Percentiles rank a stretch among this genome's conserved stretches.
These are phyloP conservation scores for Dictyostelium firmibasis DNA, from an alignment of 78 protist species.

Conservation along the genomic window DNA sequence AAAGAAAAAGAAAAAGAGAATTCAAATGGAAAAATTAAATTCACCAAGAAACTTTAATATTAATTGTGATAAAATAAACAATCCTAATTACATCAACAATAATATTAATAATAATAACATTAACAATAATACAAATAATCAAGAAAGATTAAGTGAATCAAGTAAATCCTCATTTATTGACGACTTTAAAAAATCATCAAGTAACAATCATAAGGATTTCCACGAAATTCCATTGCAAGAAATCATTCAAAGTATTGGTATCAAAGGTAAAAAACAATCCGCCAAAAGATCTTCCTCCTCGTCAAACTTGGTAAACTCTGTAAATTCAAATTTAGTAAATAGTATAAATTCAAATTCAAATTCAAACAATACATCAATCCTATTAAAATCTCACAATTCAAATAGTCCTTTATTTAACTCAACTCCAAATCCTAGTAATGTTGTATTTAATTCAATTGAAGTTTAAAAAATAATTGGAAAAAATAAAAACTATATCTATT, in stretches of 20 bases:
- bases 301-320: background rate
- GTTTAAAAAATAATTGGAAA: background rate
- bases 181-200: slow-evolving; percentile 21
- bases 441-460: slow-evolving; percentile 1
- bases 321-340: background rate
- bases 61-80: background rate
- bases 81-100: background rate
- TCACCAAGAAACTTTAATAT: background rate
- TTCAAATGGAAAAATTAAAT: background rate
- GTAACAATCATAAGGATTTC: slow-evolving; percentile 16
- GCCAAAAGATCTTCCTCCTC: background rate
- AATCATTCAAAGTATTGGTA: slow-evolving; percentile 17
- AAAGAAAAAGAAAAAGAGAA: slow-evolving; percentile 7
- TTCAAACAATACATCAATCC: background rate
- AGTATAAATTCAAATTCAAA: background rate
- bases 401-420: background rate
- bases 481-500: background rate
- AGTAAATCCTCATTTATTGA: slow-evolving; percentile 8
- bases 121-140: background rate
- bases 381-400: background rate
- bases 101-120: background rate
- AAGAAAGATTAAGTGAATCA: background rate
- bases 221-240: slow-evolving; percentile 66
- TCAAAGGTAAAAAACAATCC: background rate
- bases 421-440: background rate